Base-by-base conservation (phyloP, 2,329 filamentous ascomycete genomes). In the Trichoderma gracile region DNA sequence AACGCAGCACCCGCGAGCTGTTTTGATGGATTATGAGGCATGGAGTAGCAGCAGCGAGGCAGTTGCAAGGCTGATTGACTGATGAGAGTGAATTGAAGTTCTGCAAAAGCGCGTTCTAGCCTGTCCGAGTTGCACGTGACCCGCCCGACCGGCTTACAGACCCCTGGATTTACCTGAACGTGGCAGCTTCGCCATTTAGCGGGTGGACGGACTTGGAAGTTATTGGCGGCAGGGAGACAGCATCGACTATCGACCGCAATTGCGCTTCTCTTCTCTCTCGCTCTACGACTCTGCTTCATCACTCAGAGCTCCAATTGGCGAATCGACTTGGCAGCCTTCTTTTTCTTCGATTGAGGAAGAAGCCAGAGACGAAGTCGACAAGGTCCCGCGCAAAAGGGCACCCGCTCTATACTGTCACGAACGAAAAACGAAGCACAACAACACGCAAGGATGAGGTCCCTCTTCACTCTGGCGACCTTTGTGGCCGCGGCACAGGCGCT, bases 401-500 rank as follows among this genome's bases (percentile, higher is more conserved):
- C 30, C 47, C 47, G 4, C 25, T 30, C n/a, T 50, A 50, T 12
- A 50, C n/a, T n/a, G n/a, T n/a, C n/a, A n/a, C n/a, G n/a, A n/a
- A n/a, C n/a, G n/a, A n/a, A n/a, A n/a, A n/a, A n/a, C n/a, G n/a
- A n/a, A n/a, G n/a, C n/a, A 8, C 27, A 30, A 9, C 15, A 33
- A 6, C 27, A 50, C 19, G 19, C n/a, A 23, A 45, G 15, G 79
- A 89, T 89, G 86, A 85, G 82, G 76, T 74, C 80, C 66, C 77
- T 90, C 73, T 80, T 91, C 67, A 79, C 90, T 66, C 78, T 92
- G 69, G 82, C 92, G 73, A 82, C 89, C 67, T 81, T 93, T 77
- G 80, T 80, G 77, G 79, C 83, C 64, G 79, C 84, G 66, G 87
- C 90, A 67, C 90, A 93, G 75, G 93, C 93, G 64, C 86, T 99